A percentile compares a stretch with the other conserved stretches of the same genome.
phyloP scores from a whole-genome alignment of 1,284 basidiomycete genomes.

The Austroboletus novae-zelandiae region DNA sequence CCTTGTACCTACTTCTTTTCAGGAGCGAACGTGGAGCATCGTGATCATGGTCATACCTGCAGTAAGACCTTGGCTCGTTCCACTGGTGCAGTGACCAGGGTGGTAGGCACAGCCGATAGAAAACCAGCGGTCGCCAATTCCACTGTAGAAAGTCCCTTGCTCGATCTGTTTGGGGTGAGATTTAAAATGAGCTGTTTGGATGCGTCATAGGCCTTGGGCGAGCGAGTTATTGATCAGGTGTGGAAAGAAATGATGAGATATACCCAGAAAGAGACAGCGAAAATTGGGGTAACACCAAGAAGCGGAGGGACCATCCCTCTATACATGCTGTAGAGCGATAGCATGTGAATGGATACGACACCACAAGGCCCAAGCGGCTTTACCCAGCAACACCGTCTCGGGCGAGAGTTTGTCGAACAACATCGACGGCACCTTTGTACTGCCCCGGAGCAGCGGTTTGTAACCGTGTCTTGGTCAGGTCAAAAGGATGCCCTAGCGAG shows the following conservation, averaged over 20 bases:
- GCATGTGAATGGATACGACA: constrained; percentile 5
- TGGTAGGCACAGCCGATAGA: constrained; percentile 92
- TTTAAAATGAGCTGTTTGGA: constrained; percentile 88
- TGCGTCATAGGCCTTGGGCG: constrained; percentile 84
- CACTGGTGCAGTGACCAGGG: constrained; percentile 90
- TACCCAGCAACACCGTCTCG: constrained; percentile 90
- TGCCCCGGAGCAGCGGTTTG: constrained; percentile 91
- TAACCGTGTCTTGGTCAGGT: constrained; percentile 93
- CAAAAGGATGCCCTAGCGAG: constrained; percentile 87
- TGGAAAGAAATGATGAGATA: constrained; percentile 5
- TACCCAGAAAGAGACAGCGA: constrained; percentile 98
- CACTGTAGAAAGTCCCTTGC: constrained; percentile 62
- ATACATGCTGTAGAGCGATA: constrained; percentile 65
- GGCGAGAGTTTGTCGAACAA: constrained; percentile 87
- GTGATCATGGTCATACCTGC: constrained; percentile 53
- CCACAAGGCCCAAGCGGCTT: background rate
- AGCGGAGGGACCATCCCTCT: constrained; percentile 96
- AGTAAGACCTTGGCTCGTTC: constrained; percentile 97
- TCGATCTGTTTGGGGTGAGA: constrained; percentile 66
- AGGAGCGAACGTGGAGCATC: constrained; percentile 1
- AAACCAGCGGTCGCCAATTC: constrained; percentile 95
- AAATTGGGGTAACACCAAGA: constrained; percentile 97
- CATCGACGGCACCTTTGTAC: constrained; percentile 93
- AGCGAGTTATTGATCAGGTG: constrained; percentile 5
- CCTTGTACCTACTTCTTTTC: constrained; percentile 71